Evolutionary conservation across 2,329 filamentous ascomycete genomes (phyloP), one percentile per base, ranked within the genome.

Genomic region (Xenoacremonium recifei): DNA sequence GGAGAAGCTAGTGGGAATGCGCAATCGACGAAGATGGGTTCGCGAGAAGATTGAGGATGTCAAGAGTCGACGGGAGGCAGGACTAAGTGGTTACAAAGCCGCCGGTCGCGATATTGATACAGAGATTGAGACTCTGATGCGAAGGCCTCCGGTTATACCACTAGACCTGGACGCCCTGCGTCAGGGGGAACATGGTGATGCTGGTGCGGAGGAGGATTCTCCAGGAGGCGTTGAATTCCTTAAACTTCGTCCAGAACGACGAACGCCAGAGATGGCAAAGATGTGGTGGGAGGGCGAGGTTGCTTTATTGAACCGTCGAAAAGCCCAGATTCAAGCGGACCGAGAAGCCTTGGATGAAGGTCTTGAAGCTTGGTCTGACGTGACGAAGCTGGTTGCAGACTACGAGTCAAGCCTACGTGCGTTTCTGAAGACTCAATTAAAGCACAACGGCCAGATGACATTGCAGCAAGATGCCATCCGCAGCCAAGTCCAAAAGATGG

Each of bases 201-300:
- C 43, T 3, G 48, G 40, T 6, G 49, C 51, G 18, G 47, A 51
- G 4, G 20, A 42, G 2, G 50, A 50, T 3, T 66, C 67, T 1
- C 55, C 66, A 0, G 67, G 64, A 1, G 76, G 76, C 0, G 44
- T 64, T 4, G 77, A 79, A 25, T 87, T 87, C 40, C 59, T 84
- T 25, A 69, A 72, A 3, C 67, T 89, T 6, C 77, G 80, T 1
- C 75, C 80, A 0, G 79, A 84, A 51, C 74, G 84, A 15, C 72
- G 86, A 35, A 90, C 85, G 0, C 60, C 84, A 2, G 79, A 79
- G 12, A 84, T 90, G 82, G 86, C 85, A 0, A 79, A 73, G 45
- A 75, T 82, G 12, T 87, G 85, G 74, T 90, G 84, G 81, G 73
- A 79, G 40, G 74, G 76, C 5, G 85, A 90, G 51, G 69, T 83